phyloP scores from a whole-genome alignment of 768 basidiomycete genomes.

The Lentinula boryana region DNA sequence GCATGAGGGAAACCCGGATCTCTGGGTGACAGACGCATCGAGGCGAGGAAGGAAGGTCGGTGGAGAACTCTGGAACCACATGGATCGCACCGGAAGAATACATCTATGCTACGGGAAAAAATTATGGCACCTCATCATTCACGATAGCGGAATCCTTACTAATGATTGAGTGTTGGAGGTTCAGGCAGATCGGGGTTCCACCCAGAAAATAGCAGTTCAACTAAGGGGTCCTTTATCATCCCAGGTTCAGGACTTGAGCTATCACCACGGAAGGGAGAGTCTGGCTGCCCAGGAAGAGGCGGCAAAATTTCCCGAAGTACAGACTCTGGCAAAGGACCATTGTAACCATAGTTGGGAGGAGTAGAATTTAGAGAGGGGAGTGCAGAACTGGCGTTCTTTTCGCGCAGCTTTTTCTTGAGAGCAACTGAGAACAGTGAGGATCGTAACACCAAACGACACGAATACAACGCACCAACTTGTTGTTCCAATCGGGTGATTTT shows the following conservation, averaged over 20 bases:
- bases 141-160: constrained; percentile 40
- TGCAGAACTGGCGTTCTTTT: constrained; percentile 29
- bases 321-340: too few relatives aligned
- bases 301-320: constrained; percentile 27
- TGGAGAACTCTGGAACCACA: constrained; percentile 83
- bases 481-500: constrained; percentile 74
- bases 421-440: constrained; percentile 34
- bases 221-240: constrained; percentile 43
- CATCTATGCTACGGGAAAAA: constrained; percentile 54
- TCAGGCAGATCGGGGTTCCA: constrained; percentile 87
- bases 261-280: constrained; percentile 34
- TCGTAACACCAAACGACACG: constrained; percentile 8
- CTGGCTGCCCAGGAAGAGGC: constrained; percentile 38
- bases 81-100: constrained; percentile 87
- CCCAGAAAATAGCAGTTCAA: constrained; percentile 67
- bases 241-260: constrained; percentile 48
- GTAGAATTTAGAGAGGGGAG: neutral
- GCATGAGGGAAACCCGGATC: constrained; percentile 86
- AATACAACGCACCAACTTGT: constrained; percentile 55
- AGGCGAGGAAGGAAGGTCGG: constrained; percentile 70
- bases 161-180: constrained; percentile 65
- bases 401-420: constrained; percentile 57
- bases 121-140: neutral
- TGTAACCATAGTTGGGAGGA: constrained; percentile 11
- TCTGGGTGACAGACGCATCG: constrained; percentile 73